Conservation (phyloP, 2,329 filamentous ascomycete species). For the Fusarium sp. region DNA sequence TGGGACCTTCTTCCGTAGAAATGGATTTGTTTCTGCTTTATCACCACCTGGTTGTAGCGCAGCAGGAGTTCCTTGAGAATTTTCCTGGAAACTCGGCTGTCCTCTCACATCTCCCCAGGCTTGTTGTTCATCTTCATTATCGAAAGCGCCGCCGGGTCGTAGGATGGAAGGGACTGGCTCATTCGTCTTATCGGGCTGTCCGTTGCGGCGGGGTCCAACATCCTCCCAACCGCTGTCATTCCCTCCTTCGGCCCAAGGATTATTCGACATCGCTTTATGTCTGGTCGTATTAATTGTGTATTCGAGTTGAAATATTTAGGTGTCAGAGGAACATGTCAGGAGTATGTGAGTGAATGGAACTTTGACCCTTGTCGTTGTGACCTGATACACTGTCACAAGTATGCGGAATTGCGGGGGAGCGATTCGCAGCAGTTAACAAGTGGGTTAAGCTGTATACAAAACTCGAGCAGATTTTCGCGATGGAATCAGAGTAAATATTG, state of each 20-base stretch:
- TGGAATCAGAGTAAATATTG: background rate
- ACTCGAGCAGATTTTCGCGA: background rate
- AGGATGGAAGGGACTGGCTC: constrained; percentile 48
- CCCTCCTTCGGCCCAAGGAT: constrained; percentile 43
- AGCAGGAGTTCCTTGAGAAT: constrained; percentile 45
- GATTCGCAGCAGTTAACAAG: constrained; percentile 10
- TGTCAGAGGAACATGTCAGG: constrained; percentile 30
- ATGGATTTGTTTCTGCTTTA: constrained; percentile 63
- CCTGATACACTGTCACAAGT: constrained; percentile 21
- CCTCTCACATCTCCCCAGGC: constrained; percentile 48
- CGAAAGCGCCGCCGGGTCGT: constrained; percentile 47
- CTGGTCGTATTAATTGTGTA: background rate
- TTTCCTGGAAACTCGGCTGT: constrained; percentile 20
- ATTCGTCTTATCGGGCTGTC: constrained; percentile 3
- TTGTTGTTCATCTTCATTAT: constrained; percentile 46
- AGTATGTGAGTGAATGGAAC: background rate
- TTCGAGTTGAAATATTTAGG: constrained; percentile 2
- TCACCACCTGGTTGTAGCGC: constrained; percentile 50
- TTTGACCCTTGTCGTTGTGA: constrained; percentile 11
- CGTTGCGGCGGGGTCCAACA: constrained; percentile 30
- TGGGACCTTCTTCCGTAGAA: constrained; percentile 60
- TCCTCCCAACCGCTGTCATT: constrained; percentile 43
- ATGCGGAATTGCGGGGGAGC: constrained; percentile 30
- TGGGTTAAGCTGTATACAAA: constrained; percentile 3
- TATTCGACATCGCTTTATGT: constrained; percentile 31